Evolutionary conservation across 2,329 filamentous ascomycete species (phyloP), one percentile per base, ranked within the genome.

Genomic region (Phoma sp.): DNA sequence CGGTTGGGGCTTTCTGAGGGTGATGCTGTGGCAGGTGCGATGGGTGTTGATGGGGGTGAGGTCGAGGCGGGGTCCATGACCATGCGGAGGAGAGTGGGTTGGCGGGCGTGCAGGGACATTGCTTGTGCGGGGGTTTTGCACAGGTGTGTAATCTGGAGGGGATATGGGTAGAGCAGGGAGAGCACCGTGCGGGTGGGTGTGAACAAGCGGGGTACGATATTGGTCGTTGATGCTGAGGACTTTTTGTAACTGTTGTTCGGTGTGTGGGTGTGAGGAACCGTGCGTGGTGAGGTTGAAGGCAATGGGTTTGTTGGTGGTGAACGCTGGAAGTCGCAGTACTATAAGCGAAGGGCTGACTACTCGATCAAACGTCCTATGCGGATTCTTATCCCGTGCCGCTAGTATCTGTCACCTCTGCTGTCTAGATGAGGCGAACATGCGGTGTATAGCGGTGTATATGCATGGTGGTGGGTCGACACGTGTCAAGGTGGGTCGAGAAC

Each of bases 11-110:
- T 48, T 11, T 25, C 5, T 9, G 45, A 14, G 0, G 28, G 5
- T 9, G 33, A 7, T 17, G 45, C 32, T 10, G 21, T 17, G 23
- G 39, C 2, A 2, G 26, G 1, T 14, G 23, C 34, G 4, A 33
- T 30, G 4, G 51, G 23, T n/a, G 39, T 39, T 26, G 29, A 1
- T 26, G 39, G 6, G 18, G 50, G 30, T 6, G 50, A 11, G 3
- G 45, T 25, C 11, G 23, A 21, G 17, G 42, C 33, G n/a, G 33
- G 34, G 11, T 40, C 28, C 33, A 43, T 46, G 17, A 54, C 45
- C 51, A 54, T 54, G 45, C 51, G 46, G 15, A 54, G 51, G 10
- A 54, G 51, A 5, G 51, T 54, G 17, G 51, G 51, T 37, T 54
- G 51, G 29, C 51, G 51, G 21, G 51, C 18, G 26, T 42, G 26